Evolutionary conservation across 2,329 filamentous ascomycete genomes (phyloP), one percentile per base, ranked within the genome.

Genomic region (Colletotrichum paranaense): DNA sequence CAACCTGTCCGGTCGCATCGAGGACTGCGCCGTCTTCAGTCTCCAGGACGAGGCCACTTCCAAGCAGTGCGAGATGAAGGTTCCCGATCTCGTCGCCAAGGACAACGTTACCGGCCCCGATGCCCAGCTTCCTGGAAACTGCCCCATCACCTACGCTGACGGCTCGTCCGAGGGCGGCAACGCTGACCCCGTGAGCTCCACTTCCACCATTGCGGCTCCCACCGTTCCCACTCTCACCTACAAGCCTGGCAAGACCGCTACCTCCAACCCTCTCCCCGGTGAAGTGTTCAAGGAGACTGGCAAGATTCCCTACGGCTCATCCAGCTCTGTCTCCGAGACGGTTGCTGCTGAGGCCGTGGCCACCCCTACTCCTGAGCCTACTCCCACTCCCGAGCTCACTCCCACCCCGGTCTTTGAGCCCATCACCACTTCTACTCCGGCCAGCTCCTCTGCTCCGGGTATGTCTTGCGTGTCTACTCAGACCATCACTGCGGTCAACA

Each of bases 11-110:
- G 95, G 95, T 42, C 78, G 86, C 55, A 90, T 97, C 58, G 78
- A 87, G 56, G 94, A 95, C 81, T 98, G 95, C 84, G 84, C 89
- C 0, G 77, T 97, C 35, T 98, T 98, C 83, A 85, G 87, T 65
- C 85, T 97, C 68, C 91, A 95, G 80, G 82, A 82, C 65, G 87
- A 96, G 82, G 81, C 79, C 57, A 86, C 91, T 30, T 81, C 82
- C 0, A 85, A 87, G 1, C 77, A 89, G 71, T 97, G 95, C 85
- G 85, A 86, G 63, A 88, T 96, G 79, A 79, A 89, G 1, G 74
- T 92, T 1, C 92, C 93, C 3, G 74, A 82, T 0, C 76, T 79
- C 0, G 81, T 97, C 24, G 79, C 81, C 1, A 75, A 85, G 9
- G 94, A 97, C 74, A 83, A 95, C 77, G 88, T 90, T 63, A 77